Evolutionary conservation across 768 basidiomycete genomes (phyloP).

Genomic region (Sistotremastrum suecicum): DNA sequence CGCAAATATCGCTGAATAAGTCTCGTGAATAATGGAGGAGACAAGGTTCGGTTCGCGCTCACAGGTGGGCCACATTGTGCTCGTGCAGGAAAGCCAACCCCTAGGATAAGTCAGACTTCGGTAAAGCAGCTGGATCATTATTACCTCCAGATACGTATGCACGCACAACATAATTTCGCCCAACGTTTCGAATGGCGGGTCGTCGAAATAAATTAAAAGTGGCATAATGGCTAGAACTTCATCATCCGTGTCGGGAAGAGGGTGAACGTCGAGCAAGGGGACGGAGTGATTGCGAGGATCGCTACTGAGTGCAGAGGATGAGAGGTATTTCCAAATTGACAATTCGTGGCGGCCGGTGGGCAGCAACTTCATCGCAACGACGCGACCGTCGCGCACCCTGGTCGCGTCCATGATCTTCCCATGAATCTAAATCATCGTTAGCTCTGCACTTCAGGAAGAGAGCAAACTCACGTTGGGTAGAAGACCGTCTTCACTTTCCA

Average conservation of each 20-base stretch:
- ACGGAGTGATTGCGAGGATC: constrained; percentile 14
- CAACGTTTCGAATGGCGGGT: constrained; percentile 12
- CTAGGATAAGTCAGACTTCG: constrained; percentile 1
- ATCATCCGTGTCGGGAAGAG: constrained; percentile 3
- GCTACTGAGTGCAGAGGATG: not conserved
- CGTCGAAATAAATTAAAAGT: constrained; percentile 7
- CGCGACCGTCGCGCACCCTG: constrained; percentile 9
- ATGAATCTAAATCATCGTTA: no score
- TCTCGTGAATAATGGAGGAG: no score
- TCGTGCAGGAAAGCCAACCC: constrained; percentile 13
- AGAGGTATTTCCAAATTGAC: constrained; percentile 2
- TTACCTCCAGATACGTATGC: constrained; percentile 12
- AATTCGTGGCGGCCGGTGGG: constrained; percentile 1
- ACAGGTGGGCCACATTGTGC: constrained; percentile 11
- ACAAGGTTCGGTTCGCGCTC: not conserved
- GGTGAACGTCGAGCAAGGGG: constrained; percentile 9
- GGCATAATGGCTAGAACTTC: constrained; percentile 11
- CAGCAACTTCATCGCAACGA: constrained; percentile 11
- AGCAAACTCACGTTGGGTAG: no score
- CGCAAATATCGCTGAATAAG: no score
- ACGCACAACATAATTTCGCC: constrained; percentile 15
- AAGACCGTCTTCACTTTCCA: no score
- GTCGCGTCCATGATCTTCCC: constrained; percentile 8
- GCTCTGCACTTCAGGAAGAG: no score
- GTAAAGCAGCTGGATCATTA: not conserved